Evolutionary conservation across 2,329 filamentous ascomycete species (phyloP).

Genomic region (Knoxdaviesia capensis): DNA sequence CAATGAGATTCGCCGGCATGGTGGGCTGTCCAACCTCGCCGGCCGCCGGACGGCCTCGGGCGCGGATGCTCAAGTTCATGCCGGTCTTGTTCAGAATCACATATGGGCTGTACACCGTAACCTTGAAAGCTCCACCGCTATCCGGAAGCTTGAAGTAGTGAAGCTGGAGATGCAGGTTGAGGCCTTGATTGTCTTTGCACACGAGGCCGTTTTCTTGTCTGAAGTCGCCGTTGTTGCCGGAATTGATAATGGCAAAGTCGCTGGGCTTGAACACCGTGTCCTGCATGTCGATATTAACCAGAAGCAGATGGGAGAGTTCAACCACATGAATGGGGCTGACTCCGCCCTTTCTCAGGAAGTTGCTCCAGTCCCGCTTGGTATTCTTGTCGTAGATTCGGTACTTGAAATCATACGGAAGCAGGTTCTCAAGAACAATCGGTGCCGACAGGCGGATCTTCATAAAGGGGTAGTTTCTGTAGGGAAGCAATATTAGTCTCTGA

Average conservation of each 20-base stretch:
- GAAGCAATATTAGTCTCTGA: slow-evolving; percentile 5
- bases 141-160: slow-evolving; percentile 85
- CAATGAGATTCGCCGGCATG: background rate
- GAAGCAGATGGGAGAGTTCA: slow-evolving; percentile 77
- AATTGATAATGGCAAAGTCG: slow-evolving; percentile 94
- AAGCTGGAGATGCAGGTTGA: slow-evolving; percentile 61
- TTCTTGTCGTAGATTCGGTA: slow-evolving; percentile 98
- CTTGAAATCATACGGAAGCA: slow-evolving; percentile 95
- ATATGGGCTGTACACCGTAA: slow-evolving; percentile 89
- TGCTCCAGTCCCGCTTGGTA: slow-evolving; percentile 96
- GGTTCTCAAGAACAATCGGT: slow-evolving; percentile 82
- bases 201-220: slow-evolving; percentile 58
- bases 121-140: slow-evolving; percentile 87
- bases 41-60: slow-evolving; percentile 70
- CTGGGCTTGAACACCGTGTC: slow-evolving; percentile 88
- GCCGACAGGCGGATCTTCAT: slow-evolving; percentile 87
- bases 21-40: slow-evolving; percentile 30
- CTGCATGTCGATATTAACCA: slow-evolving; percentile 91
- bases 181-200: slow-evolving; percentile 68
- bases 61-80: slow-evolving; percentile 67
- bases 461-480: slow-evolving; percentile 61
- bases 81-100: slow-evolving; percentile 92
- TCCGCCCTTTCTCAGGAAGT: slow-evolving; percentile 89
- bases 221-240: slow-evolving; percentile 73
- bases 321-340: slow-evolving; percentile 95